Evolutionary conservation across 495 filamentous ascomycete species (phyloP).

Genomic region (Parathielavia hyrcaniae): DNA sequence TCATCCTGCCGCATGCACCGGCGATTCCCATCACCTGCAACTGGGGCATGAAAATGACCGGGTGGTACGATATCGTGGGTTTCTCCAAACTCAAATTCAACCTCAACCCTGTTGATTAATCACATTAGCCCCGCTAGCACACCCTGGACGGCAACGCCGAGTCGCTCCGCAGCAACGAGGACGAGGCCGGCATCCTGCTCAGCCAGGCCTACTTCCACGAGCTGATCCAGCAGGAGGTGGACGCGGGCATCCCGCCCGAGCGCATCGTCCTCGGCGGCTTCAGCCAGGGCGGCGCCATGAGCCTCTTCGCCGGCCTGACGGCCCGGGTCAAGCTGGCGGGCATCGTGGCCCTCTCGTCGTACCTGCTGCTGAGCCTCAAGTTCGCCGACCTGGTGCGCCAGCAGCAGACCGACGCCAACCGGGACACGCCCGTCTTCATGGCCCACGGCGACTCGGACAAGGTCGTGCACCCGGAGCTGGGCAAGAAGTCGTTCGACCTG

Average conservation of each 20-base stretch:
- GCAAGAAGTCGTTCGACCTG: conserved; percentile 53
- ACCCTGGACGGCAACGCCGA: conserved; percentile 42
- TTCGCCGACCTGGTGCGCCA: conserved; percentile 58
- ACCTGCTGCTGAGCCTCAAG: conserved; percentile 68
- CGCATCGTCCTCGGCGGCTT: conserved; percentile 76
- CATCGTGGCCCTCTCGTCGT: conserved; percentile 79
- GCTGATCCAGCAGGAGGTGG: conserved; percentile 76
- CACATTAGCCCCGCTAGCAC: conserved; percentile 5
- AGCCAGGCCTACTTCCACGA: conserved; percentile 69
- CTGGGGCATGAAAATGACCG: conserved; percentile 75
- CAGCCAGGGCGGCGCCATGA: conserved; percentile 52
- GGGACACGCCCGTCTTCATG: conserved; percentile 79
- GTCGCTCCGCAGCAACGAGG: conserved; percentile 47
- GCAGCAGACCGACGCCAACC: conserved; percentile 63
- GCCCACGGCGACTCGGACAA: conserved; percentile 72
- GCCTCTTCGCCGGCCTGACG: conserved; percentile 62
- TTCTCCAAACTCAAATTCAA: not conserved
- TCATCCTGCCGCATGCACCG: conserved; percentile 93
- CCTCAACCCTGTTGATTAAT: too few relatives aligned
- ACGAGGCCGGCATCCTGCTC: conserved; percentile 71
- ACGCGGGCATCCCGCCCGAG: conserved; percentile 71
- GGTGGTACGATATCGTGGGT: conserved; percentile 81
- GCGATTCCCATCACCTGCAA: conserved; percentile 82
- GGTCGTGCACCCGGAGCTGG: conserved; percentile 63
- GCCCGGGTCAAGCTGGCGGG: conserved; percentile 70